phyloP scores from a whole-genome alignment of 257 asterid genomes.

The Ligustrum vulgare region DNA sequence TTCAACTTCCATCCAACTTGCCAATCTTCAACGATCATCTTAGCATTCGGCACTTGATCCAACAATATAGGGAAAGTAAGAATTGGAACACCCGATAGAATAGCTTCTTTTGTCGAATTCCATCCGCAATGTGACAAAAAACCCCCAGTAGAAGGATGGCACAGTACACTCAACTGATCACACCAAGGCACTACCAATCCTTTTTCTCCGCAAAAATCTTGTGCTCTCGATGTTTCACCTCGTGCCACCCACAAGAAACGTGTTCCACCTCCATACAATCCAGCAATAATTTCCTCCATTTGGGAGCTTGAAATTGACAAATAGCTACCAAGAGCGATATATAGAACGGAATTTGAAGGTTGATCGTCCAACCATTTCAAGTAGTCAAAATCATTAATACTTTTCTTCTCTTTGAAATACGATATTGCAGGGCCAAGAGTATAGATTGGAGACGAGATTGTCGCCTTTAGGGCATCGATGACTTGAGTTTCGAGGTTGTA shows the following conservation, averaged over 20 bases:
- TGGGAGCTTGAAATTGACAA: conserved; percentile 43
- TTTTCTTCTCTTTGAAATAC: conserved; percentile 5
- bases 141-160: conserved; percentile 40
- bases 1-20: conserved; percentile 38
- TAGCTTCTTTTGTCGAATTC: conserved; percentile 45
- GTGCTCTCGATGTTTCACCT: conserved; percentile 19
- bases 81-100: conserved; percentile 38
- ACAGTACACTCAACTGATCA: conserved; percentile 40
- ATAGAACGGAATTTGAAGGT: conserved; percentile 49
- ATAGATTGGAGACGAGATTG: conserved; percentile 30
- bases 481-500: conserved; percentile 47
- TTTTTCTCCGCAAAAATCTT: neutral
- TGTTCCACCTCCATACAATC: conserved; percentile 41
- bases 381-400: conserved; percentile 3
- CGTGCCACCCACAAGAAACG: conserved; percentile 57
- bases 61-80: conserved; percentile 33
- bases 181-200: conserved; percentile 49
- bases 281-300: conserved; percentile 45
- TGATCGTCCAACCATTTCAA: conserved; percentile 53
- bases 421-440: conserved; percentile 47
- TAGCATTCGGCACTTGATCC: conserved; percentile 45
- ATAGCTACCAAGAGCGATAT: conserved; percentile 63
- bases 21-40: conserved; percentile 43
- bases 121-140: conserved; percentile 60
- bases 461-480: conserved; percentile 32